phyloP scores from a whole-genome alignment of 768 basidiomycete species.

The Amanita thiersii region DNA sequence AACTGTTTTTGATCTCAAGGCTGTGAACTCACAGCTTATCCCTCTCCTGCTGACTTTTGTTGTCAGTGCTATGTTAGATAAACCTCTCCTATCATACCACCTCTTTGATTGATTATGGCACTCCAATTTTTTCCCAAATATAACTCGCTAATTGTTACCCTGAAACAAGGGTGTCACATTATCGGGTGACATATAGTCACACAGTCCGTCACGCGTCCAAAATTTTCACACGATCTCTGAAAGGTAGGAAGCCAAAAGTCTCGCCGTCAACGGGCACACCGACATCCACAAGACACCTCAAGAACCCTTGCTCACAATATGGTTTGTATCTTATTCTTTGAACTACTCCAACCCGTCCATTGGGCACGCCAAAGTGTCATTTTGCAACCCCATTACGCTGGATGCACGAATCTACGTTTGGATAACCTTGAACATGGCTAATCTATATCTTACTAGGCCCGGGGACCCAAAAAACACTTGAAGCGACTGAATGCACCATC shows the following conservation, averaged over 20 bases:
- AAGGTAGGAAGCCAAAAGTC: slow-evolving; percentile 22
- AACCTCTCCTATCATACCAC: too few species aligned
- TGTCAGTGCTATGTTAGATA: too few species aligned
- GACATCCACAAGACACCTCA: slow-evolving; percentile 38
- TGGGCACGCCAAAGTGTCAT: slow-evolving; percentile 14
- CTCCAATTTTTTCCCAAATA: too few species aligned
- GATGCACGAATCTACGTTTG: slow-evolving; percentile 25
- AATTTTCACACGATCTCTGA: slow-evolving; percentile 27
- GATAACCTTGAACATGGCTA: slow-evolving; percentile 29
- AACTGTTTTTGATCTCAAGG: too few species aligned
- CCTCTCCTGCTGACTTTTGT: too few species aligned
- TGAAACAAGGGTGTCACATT: too few species aligned
- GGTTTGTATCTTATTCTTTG: slow-evolving; percentile 29
- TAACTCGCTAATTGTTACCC: too few species aligned
- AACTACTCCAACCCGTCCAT: slow-evolving; percentile 15
- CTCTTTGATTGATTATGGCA: too few species aligned
- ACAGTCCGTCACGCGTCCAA: too few species aligned
- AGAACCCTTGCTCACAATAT: slow-evolving; percentile 35
- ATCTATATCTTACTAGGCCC: slow-evolving; percentile 49
- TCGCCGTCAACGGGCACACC: slow-evolving; percentile 33
- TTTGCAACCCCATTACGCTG: slow-evolving; percentile 19
- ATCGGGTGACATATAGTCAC: slow-evolving; percentile 9
- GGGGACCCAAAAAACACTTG: slow-evolving; percentile 99
- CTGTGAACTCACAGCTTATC: too few species aligned
- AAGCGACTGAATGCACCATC: slow-evolving; percentile 97